phyloP scores from a whole-genome alignment of 306 rosid species.

The Gillenia trifoliata region DNA sequence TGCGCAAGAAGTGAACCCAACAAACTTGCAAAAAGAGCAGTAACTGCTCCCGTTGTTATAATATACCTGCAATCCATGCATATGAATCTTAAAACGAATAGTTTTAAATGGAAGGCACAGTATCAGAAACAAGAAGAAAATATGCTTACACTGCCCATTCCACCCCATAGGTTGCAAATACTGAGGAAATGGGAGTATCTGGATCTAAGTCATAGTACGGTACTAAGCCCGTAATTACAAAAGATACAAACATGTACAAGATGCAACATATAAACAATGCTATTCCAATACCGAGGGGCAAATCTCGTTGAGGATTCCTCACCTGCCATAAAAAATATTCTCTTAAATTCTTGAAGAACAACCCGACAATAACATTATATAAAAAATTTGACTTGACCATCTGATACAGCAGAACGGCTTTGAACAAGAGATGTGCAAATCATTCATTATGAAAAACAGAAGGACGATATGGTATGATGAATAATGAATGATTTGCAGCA shows the following conservation, averaged over 20 bases:
- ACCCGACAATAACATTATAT: background rate
- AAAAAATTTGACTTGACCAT: background rate
- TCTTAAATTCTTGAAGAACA: background rate
- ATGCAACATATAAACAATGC: constrained; percentile 54
- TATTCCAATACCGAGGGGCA: constrained; percentile 62
- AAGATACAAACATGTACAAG: constrained; percentile 65
- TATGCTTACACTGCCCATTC: constrained; percentile 76
- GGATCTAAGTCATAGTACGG: constrained; percentile 60
- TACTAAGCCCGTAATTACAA: constrained; percentile 63
- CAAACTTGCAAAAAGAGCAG: constrained; percentile 78
- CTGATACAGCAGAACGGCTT: background rate
- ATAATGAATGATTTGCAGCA: no score
- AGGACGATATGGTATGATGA: no score
- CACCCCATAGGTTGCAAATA: constrained; percentile 55
- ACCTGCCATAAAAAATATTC: constrained; percentile 40
- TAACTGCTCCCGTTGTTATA: constrained; percentile 69
- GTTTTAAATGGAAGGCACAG: background rate
- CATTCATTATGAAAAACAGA: background rate
- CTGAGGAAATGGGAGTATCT: constrained; percentile 67
- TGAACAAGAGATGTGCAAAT: background rate
- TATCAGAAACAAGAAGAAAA: constrained; percentile 3
- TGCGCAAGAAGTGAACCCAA: constrained; percentile 85
- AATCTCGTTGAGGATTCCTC: constrained; percentile 64
- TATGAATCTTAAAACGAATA: constrained; percentile 5
- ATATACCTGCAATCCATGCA: constrained; percentile 48